Evolutionary conservation across 2,329 filamentous ascomycete genomes (phyloP).

Genomic region (Mycogone perniciosa): DNA sequence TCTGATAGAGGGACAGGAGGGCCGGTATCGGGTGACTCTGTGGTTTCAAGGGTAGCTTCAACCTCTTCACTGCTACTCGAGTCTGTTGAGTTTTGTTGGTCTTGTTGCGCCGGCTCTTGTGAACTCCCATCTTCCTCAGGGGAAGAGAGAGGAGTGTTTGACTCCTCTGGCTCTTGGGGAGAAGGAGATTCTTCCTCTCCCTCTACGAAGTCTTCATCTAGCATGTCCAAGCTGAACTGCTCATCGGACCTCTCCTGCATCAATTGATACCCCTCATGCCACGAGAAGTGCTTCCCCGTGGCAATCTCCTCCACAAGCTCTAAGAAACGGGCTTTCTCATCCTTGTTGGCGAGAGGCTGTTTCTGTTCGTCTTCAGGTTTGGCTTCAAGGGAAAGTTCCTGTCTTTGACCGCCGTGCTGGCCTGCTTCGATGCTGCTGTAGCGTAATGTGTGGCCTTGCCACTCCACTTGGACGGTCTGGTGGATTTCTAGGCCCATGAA

Average conservation of each 20-base stretch:
- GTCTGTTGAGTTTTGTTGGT: no score
- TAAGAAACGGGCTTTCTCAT: constrained; percentile 19
- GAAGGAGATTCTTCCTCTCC: background rate
- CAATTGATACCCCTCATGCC: constrained; percentile 26
- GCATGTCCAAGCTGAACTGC: constrained; percentile 18
- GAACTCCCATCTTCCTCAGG: no score
- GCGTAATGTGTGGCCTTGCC: constrained; percentile 38
- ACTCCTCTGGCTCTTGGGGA: background rate
- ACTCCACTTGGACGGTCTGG: constrained; percentile 37
- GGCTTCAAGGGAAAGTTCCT: constrained; percentile 39
- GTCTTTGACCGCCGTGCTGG: constrained; percentile 43
- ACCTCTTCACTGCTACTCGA: no score
- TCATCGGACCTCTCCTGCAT: constrained; percentile 23
- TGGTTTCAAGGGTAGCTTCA: no score
- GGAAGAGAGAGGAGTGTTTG: background rate
- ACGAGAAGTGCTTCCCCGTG: constrained; percentile 27
- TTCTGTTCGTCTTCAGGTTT: background rate
- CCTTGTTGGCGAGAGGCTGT: background rate
- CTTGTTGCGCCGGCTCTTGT: no score
- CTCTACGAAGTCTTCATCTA: background rate
- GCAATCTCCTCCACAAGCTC: constrained; percentile 25
- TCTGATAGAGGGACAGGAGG: no score
- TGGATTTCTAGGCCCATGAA: constrained; percentile 50
- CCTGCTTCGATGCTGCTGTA: constrained; percentile 50
- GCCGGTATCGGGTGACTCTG: no score